Percentiles rank a stretch among this genome's conserved stretches.
phyloP scores from a whole-genome alignment of 305 asterid species.

The Plantago coronopus region DNA sequence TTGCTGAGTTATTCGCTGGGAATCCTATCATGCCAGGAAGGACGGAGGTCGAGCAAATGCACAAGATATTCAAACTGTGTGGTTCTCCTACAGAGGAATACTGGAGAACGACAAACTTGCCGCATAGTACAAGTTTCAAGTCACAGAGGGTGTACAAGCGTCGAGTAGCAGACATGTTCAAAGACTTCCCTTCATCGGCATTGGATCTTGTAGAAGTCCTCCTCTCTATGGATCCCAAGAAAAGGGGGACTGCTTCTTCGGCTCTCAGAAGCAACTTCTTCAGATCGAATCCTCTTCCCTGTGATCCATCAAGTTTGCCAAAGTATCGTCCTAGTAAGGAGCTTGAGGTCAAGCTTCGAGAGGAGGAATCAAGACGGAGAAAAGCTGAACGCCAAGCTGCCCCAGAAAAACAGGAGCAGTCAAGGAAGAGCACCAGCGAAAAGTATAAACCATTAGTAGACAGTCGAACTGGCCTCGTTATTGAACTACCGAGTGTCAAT shows the following conservation, averaged over 20 bases:
- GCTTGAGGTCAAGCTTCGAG: conserved; percentile 40
- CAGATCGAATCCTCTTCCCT: conserved; percentile 43
- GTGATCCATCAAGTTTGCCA: conserved; percentile 48
- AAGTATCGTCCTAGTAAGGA: conserved; percentile 54
- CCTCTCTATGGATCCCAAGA: conserved; percentile 67
- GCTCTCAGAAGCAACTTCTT: conserved; percentile 62
- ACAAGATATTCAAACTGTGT: conserved; percentile 85
- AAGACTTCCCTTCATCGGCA: conserved; percentile 68
- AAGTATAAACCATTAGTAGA: conserved; percentile 32
- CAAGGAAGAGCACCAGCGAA: conserved; percentile 38
- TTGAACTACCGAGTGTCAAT: conserved; percentile 38
- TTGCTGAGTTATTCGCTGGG: conserved; percentile 71
- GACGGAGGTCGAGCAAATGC: conserved; percentile 97
- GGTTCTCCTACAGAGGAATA: conserved; percentile 82
- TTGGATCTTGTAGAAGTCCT: conserved; percentile 60
- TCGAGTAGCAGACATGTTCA: conserved; percentile 55
- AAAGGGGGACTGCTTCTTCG: conserved; percentile 62
- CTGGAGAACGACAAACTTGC: conserved; percentile 66
- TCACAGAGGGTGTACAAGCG: conserved; percentile 58
- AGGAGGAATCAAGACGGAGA: conserved; percentile 48
- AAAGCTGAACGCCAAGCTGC: conserved; percentile 32
- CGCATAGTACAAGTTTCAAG: conserved; percentile 68
- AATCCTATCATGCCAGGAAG: conserved; percentile 97
- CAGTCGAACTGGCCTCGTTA: conserved; percentile 38
- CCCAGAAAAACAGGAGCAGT: conserved; percentile 36